phyloP scores from a whole-genome alignment of 2,329 filamentous ascomycete genomes.

The Tolypocladium guangdongense region DNA sequence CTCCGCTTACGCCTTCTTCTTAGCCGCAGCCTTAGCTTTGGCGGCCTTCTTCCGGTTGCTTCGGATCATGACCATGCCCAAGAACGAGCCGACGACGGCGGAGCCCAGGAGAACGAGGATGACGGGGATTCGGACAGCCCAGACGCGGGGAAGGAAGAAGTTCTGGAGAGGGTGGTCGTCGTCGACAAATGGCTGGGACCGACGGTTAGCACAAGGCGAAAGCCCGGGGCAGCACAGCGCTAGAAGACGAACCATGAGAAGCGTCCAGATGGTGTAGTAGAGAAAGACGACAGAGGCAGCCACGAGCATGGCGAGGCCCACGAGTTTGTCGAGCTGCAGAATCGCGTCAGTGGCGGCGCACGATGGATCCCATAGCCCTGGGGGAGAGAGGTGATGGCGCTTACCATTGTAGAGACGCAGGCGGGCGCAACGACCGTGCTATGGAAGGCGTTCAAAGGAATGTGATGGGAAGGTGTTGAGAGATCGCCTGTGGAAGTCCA shows the following conservation, averaged over 20 bases:
- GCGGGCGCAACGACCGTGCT: conserved; percentile 3
- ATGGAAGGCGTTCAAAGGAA: conserved; percentile 1
- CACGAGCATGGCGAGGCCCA: conserved; percentile 58
- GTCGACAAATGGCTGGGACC: conserved; percentile 83
- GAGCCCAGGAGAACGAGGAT: conserved; percentile 87
- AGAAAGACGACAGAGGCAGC: conserved; percentile 52
- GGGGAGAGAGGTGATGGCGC: conserved; percentile 3
- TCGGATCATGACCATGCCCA: conserved; percentile 95
- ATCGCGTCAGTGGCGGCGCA: not conserved
- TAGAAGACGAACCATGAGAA: conserved; percentile 70
- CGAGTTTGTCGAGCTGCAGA: conserved; percentile 75
- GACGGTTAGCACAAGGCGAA: not conserved
- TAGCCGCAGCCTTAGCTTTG: conserved; percentile 74
- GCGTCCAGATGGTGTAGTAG: conserved; percentile 97
- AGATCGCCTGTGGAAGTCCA: not conserved
- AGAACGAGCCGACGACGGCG: conserved; percentile 90
- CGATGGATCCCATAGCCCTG: not conserved
- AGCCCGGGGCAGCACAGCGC: not conserved
- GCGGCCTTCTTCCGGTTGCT: conserved; percentile 97
- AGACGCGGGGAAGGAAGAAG: conserved; percentile 93
- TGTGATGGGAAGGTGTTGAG: not conserved
- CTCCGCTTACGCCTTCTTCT: conserved; percentile 67
- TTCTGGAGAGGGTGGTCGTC: conserved; percentile 85
- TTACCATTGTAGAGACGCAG: conserved; percentile 18
- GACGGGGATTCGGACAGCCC: conserved; percentile 97